phyloP scores from a whole-genome alignment of 352 stramenopile genomes.

The Stramenopiles sp. region DNA sequence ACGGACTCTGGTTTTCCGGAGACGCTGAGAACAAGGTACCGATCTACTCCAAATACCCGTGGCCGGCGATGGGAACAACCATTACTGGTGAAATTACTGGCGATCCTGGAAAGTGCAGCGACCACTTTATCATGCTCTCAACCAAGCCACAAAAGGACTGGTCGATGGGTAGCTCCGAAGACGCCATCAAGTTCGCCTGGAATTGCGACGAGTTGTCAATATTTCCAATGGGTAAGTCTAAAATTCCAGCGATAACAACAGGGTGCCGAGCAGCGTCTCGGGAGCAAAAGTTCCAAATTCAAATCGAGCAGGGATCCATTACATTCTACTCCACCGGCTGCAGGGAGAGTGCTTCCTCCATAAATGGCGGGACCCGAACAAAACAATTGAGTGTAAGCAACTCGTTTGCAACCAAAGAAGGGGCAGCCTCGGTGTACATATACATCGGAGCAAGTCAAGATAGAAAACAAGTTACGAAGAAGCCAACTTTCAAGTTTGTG shows the following conservation, averaged over 20 bases:
- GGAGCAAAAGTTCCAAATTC: conserved; percentile 1
- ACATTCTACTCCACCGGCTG: not conserved
- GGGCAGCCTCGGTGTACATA: not conserved
- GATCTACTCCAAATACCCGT: not conserved
- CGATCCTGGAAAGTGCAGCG: conserved; percentile 8
- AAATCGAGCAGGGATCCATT: not conserved
- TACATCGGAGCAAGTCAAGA: conserved; percentile 13
- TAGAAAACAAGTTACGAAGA: conserved; percentile 9
- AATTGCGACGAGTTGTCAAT: conserved; percentile 12
- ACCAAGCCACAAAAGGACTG: conserved; percentile 11
- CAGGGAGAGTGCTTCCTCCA: not conserved
- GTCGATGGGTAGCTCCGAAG: not conserved
- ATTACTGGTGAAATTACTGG: not conserved
- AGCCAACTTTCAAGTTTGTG: conserved; percentile 5
- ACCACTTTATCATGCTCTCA: conserved; percentile 12
- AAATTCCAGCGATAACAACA: not conserved
- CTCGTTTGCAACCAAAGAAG: not conserved
- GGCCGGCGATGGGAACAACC: conserved; percentile 1
- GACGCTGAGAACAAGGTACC: conserved; percentile 10
- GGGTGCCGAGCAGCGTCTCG: not conserved
- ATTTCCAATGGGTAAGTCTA: conserved; percentile 4
- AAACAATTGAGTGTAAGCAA: not conserved
- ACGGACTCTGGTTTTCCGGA: not conserved
- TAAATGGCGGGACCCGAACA: not conserved
- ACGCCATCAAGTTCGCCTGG: not conserved